phyloP scores from a whole-genome alignment of 169 alveolate genomes.

The Plasmodium coatneyi region DNA sequence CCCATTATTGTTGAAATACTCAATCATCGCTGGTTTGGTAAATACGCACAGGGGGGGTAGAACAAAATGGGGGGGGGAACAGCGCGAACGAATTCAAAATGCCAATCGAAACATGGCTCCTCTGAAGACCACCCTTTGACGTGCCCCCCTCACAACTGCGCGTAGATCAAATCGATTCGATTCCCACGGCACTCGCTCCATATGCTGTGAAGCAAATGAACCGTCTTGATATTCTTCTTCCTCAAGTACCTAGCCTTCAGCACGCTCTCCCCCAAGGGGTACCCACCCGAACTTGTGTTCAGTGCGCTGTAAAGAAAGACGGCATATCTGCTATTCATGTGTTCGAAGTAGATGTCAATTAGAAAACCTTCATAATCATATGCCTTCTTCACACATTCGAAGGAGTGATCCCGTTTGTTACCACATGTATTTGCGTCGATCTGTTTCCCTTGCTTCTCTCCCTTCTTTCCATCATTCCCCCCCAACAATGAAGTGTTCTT shows the following conservation, averaged over 20 bases:
- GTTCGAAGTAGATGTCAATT: conserved; percentile 65
- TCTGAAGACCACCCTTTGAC: neutral
- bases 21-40: conserved; percentile 55
- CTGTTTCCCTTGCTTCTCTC: neutral
- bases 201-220: conserved; percentile 35
- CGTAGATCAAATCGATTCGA: conserved; percentile 34
- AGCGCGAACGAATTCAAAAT: neutral
- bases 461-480: neutral
- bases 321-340: conserved; percentile 34
- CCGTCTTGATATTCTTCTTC: conserved; percentile 9
- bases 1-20: conserved; percentile 67
- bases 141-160: conserved; percentile 14
- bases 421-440: neutral
- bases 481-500: conserved; percentile 4
- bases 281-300: conserved; percentile 53
- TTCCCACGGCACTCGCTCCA: conserved; percentile 29
- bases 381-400: conserved; percentile 32
- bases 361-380: conserved; percentile 72
- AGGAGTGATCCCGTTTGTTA: neutral
- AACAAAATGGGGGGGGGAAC: neutral
- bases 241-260: conserved; percentile 52
- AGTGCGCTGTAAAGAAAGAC: conserved; percentile 49
- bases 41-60: neutral
- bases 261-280: conserved; percentile 64
- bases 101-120: neutral